Evolutionary conservation across 2,329 filamentous ascomycete genomes (phyloP), one percentile per base, ranked within the genome.

Genomic region (Cercospora sp.): DNA sequence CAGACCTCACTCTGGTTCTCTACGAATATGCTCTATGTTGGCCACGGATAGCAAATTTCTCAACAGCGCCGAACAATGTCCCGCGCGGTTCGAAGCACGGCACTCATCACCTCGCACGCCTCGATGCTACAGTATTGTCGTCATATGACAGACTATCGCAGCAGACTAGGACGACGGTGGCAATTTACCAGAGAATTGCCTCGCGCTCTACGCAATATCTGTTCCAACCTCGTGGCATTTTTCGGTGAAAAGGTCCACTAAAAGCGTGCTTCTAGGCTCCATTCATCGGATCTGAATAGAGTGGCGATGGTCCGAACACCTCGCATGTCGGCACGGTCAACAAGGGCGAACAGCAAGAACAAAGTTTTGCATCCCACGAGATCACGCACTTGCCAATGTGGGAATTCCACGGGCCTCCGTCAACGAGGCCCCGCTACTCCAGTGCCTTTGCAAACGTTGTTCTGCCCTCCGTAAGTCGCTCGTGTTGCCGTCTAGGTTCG

Each of bases 401-500:
- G 69, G 66, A 65, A 66, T 62, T 32, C 71, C 68, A 71, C 63
- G 68, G 69, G 69, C 68, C 69, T 71, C 71, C 69, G 59, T 53
- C 53, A 30, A 59, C 49, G 21, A 62, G 59, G 71, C 63, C 67
- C 69, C 69, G 65, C 69, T 63, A 71, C 71, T 72, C 67, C 69
- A 69, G 57, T 43, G 40, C 49, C 59, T 67, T 66, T 64, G 55
- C 58, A 66, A 66, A 58, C 58, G 55, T 53, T 63, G 49, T 55
- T 40, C 16, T 43, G 37, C 37, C 34, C 37, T 43, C 37, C 37
- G 37, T 43, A 28, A 24, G 12, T 55, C 24, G 51, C 24, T 61
- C 58, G 62, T 37, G 65, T 65, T 63, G 24, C 12, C 24, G 49
- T 49, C 59, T 26, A 40, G 45, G 51, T 37, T 61, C 32, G 37